Percentiles rank a stretch among this genome's conserved stretches.
Conservation (phyloP, 192 early-diverging fungal genomes). For the Chytriomyces sp. region DNA sequence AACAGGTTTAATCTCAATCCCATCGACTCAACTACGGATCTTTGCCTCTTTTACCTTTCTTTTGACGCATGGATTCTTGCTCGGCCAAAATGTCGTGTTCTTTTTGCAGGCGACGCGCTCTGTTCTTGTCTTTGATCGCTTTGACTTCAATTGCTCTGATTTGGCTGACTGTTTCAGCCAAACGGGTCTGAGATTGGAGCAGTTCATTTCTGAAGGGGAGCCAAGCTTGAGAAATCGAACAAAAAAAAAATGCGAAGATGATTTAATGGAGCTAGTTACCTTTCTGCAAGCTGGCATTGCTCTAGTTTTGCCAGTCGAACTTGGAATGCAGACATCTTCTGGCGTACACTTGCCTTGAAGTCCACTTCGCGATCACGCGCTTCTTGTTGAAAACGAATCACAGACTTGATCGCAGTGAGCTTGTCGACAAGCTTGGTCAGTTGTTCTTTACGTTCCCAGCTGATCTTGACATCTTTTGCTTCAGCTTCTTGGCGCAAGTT, state of each 20-base stretch:
- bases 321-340: conserved; percentile 24
- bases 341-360: conserved; percentile 12
- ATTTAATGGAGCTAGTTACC: not conserved
- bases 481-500: conserved; percentile 16
- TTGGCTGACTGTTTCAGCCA: conserved; percentile 17
- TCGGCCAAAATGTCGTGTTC: conserved; percentile 29
- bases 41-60: conserved; percentile 18
- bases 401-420: conserved; percentile 11
- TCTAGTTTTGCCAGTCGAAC: conserved; percentile 5
- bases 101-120: conserved; percentile 5
- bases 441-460: conserved; percentile 5
- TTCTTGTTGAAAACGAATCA: conserved; percentile 23
- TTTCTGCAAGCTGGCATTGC: conserved; percentile 13
- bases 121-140: conserved; percentile 14
- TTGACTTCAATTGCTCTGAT: conserved; percentile 29
- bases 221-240: no score
- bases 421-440: conserved; percentile 18
- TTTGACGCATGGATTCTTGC: conserved; percentile 15
- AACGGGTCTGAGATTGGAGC: conserved; percentile 14
- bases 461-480: conserved; percentile 7
- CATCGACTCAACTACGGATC: not conserved
- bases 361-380: conserved; percentile 3
- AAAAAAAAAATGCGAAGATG: not conserved
- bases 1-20: not conserved
- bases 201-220: conserved; percentile 26